Evolutionary conservation across 2,329 filamentous ascomycete genomes (phyloP).

Genomic region (Rhynchosporium secalis): DNA sequence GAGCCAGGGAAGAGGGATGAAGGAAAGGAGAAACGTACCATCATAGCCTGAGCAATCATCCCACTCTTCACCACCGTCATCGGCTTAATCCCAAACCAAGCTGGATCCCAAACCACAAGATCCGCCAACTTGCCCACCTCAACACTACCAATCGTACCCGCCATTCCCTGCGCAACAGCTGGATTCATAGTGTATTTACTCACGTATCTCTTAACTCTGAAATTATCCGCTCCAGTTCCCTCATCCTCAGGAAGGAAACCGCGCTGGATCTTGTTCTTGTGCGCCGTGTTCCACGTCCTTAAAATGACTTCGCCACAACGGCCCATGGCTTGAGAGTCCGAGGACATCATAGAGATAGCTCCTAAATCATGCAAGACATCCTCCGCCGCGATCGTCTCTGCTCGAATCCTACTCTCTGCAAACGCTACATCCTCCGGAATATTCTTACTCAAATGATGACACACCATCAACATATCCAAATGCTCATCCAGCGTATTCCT

Average conservation of each 20-base stretch:
- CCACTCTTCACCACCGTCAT: conserved; percentile 81
- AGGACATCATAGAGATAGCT: conserved; percentile 97
- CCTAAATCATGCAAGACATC: conserved; percentile 94
- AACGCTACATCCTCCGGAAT: conserved; percentile 96
- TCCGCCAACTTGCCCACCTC: conserved; percentile 91
- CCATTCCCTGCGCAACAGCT: conserved; percentile 86
- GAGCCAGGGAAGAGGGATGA: not conserved
- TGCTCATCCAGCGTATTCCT: conserved; percentile 93
- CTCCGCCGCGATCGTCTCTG: conserved; percentile 94
- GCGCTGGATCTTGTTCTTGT: conserved; percentile 92
- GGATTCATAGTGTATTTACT: conserved; percentile 98
- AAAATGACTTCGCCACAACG: conserved; percentile 91
- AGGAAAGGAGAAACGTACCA: conserved; percentile 56
- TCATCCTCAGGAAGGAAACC: conserved; percentile 76
- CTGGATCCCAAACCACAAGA: conserved; percentile 81
- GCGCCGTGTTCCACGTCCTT: conserved; percentile 93
- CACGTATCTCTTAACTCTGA: conserved; percentile 87
- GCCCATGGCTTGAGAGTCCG: conserved; percentile 95
- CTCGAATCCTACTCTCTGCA: conserved; percentile 89
- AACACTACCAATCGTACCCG: conserved; percentile 80
- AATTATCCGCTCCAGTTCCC: conserved; percentile 81
- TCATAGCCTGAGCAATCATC: conserved; percentile 77
- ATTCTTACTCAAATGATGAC: conserved; percentile 88
- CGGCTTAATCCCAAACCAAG: conserved; percentile 86
- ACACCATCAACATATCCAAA: conserved; percentile 98